Percentiles rank a stretch among this genome's conserved stretches.
Evolutionary conservation across 176 grass and related monocot species (phyloP).

Genomic region (Ananas comosus): DNA sequence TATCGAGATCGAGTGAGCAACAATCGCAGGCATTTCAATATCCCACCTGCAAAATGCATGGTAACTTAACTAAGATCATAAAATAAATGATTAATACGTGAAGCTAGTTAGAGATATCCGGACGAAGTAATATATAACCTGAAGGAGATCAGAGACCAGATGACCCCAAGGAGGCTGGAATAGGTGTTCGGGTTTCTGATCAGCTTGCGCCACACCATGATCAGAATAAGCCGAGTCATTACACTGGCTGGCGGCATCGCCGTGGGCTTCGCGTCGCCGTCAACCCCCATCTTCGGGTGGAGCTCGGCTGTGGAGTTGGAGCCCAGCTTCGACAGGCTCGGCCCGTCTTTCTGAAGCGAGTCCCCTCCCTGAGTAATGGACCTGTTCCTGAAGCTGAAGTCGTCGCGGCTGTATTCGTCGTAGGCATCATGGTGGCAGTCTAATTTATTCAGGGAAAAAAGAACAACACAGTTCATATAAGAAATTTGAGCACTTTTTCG

Average conservation of each 20-base stretch:
- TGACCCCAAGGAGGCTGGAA: constrained; percentile 73
- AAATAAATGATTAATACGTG: no score
- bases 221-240: constrained; percentile 86
- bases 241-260: constrained; percentile 74
- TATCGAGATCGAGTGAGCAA: constrained; percentile 66
- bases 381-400: constrained; percentile 61
- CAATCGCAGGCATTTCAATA: constrained; percentile 81
- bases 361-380: constrained; percentile 11
- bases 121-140: constrained; percentile 30
- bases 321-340: constrained; percentile 58
- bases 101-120: not conserved
- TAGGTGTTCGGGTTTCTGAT: constrained; percentile 93
- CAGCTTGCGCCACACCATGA: constrained; percentile 97
- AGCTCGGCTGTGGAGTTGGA: constrained; percentile 83
- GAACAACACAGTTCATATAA: not conserved
- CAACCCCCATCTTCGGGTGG: constrained; percentile 39
- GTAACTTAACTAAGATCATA: not conserved
- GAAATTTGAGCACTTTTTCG: not conserved
- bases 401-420: constrained; percentile 40
- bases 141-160: constrained; percentile 88
- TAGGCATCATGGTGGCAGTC: constrained; percentile 34
- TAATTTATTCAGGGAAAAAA: constrained; percentile 3
- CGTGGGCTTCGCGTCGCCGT: constrained; percentile 30
- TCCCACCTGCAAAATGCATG: constrained; percentile 39
- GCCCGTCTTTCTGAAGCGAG: constrained; percentile 38